Evolutionary conservation across 495 filamentous ascomycete species (phyloP), one percentile per base, ranked within the genome.

Genomic region (Cryomyces minteri): DNA sequence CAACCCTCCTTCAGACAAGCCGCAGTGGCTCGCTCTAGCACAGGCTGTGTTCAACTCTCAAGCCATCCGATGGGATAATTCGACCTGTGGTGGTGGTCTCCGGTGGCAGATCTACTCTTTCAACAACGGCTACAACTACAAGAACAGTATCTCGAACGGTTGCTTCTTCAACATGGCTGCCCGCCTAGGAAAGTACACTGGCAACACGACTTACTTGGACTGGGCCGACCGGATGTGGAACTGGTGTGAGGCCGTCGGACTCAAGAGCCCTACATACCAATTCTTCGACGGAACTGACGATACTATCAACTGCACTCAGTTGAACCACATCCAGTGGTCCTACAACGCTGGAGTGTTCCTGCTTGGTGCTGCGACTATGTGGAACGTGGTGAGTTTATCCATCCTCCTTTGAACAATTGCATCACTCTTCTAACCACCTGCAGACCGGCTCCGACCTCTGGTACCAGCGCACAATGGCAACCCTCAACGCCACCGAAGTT

Each of bases 21-120:
- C 72, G 28, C 77, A 77, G 48, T 86, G 77, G 80, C 66, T 84
- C 30, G 73, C 76, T 4, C 69, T 88, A 1, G 84, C 80, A 4
- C 81, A 88, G 63, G 79, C 74, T 43, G 82, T 84, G 10, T 85
- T 82, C 67, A 83, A 87, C 53, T 72, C 73, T 4, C 80, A 84
- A 54, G 70, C 63, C n/a, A 48, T 53, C 6, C 69, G 82, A n/a
- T 92, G 84, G 84, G 71, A 88, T 48, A 62, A 64, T 11, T 50
- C 52, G 1, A 72, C 67, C 2, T 94, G 87, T 58, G 68, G 69
- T 39, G 87, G 87, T 39, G 87, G 87, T 2, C 62, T 93, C 43
- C 69, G 78, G 46, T 93, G 87, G 87, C 85, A 93, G 63, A 80
- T 92, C 48, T 84, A 75, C 61, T 67, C 72, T 6, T 87, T 82